Evolutionary conservation across 108 stramenopile species (phyloP).

Genomic region (Discostella pseudostelligera): DNA sequence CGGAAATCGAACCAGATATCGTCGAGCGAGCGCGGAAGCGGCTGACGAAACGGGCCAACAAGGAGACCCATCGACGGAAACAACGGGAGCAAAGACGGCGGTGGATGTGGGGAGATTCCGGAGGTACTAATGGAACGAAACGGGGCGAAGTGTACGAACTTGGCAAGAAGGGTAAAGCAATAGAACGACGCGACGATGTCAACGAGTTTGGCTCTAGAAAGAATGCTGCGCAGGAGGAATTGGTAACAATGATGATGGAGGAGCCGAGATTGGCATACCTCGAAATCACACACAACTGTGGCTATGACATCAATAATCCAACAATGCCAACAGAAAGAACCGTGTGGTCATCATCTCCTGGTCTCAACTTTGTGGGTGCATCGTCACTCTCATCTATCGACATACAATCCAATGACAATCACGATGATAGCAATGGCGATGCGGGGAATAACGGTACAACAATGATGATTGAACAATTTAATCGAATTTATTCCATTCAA

Average conservation of each 20-base stretch:
- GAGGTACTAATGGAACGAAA: not conserved
- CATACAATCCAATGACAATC: not conserved
- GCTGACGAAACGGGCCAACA: constrained; percentile 1
- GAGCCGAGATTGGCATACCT: constrained; percentile 17
- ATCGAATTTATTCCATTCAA: constrained; percentile 25
- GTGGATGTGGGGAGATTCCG: not conserved
- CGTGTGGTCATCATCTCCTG: constrained; percentile 40
- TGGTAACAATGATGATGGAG: not conserved
- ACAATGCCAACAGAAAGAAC: too few relatives aligned
- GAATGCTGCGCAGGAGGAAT: not conserved
- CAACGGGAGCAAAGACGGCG: not conserved
- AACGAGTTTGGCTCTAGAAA: not conserved
- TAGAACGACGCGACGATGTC: not conserved
- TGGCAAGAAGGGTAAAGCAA: constrained; percentile 7
- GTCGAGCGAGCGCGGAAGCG: constrained; percentile 6
- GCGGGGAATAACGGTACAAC: not conserved
- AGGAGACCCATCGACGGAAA: not conserved
- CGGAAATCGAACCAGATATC: constrained; percentile 13
- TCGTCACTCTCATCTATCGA: constrained; percentile 13
- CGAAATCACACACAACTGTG: not conserved
- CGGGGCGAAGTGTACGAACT: constrained; percentile 21
- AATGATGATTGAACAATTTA: constrained; percentile 24
- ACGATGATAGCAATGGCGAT: not conserved
- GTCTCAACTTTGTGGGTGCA: constrained; percentile 40
- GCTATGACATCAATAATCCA: too few relatives aligned